Percentiles rank a stretch among this genome's conserved stretches.
Evolutionary conservation across 225 moss, liverwort and hornwort species (phyloP).

Genomic region (Polytrichum formosum): DNA sequence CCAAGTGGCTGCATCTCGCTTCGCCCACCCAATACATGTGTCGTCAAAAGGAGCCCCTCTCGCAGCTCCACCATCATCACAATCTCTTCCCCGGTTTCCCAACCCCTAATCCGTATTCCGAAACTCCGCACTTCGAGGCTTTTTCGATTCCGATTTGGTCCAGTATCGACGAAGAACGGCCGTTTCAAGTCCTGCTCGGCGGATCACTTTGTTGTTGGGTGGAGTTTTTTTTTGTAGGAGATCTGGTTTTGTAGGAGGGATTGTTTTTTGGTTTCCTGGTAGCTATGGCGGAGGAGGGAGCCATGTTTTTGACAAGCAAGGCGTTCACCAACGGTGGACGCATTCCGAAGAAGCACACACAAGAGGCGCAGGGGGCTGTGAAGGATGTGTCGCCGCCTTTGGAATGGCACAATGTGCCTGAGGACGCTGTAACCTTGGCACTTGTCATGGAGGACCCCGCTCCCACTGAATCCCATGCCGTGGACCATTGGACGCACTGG

Average conservation of each 20-base stretch:
- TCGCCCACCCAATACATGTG: background rate
- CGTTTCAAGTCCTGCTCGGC: background rate
- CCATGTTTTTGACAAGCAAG: slow-evolving; percentile 25
- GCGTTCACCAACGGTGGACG: slow-evolving; percentile 48
- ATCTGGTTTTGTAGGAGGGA: background rate
- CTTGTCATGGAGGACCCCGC: slow-evolving; percentile 72
- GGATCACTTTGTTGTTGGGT: background rate
- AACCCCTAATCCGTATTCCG: background rate
- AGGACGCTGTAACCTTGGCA: slow-evolving; percentile 58
- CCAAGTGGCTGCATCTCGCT: background rate
- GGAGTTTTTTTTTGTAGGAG: background rate
- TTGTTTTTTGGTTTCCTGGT: background rate
- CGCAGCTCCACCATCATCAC: background rate
- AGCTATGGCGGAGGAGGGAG: slow-evolving; percentile 40
- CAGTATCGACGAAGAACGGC: background rate
- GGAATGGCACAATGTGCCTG: slow-evolving; percentile 77
- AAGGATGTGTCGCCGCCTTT: slow-evolving; percentile 78
- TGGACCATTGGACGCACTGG: slow-evolving; percentile 73
- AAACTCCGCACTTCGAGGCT: background rate
- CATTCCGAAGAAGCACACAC: slow-evolving; percentile 77
- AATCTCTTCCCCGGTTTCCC: too few relatives aligned
- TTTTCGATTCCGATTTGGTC: background rate
- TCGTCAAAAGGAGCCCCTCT: background rate
- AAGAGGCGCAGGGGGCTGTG: slow-evolving; percentile 59
- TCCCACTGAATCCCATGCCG: slow-evolving; percentile 46